Evolutionary conservation across 345 rosid species (phyloP), one percentile per base, ranked within the genome.

Genomic region (Pseudoturritis turrita): DNA sequence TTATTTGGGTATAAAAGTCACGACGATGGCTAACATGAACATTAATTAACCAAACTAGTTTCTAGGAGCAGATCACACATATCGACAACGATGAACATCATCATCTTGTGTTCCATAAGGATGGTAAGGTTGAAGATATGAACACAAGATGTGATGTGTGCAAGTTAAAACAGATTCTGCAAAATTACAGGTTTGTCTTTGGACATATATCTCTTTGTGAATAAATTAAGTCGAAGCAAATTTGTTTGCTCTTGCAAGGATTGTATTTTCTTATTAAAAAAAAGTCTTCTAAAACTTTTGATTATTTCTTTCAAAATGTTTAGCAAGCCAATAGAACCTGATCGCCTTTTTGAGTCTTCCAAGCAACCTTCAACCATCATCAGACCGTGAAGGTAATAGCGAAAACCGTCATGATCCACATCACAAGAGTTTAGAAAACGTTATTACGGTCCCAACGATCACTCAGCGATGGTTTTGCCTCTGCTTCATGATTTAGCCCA

Each of bases 321-420:
- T 85, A 96, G 99, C 87, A 92, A 96, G 82, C 94, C 97, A 44
- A 88, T 92, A 74, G 97, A 96, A 73, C 96, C 97, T 71, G 96
- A 92, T 78, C 84, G 85, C 46, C 86, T 94, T 13, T 87, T 87
- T 15, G 89, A 91, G 46, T 76, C 91, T 94, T 76, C 98, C 97
- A 36, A 81, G 83, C 52, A 81, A 89, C 62, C 74, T 86, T 49
- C 83, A 90, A 53, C 92, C 97, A 74, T 80, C 90, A 40, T 59
- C 93, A 25, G 82, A 81, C 5, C 80, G 68, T 37, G 82, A 73
- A 35, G 83, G 85, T 61, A 62, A 58, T 62, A 57, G 72, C 10
- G 78, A 59, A 6, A 86, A 83, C 83, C 81, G 23, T 46, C 72
- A 80, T 74, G 90, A 87, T 64, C 81, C 80, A 8, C 80, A 81